Conservation (phyloP, 371 early-diverging fungal genomes). For the Polyrhizophydium stewartii region DNA sequence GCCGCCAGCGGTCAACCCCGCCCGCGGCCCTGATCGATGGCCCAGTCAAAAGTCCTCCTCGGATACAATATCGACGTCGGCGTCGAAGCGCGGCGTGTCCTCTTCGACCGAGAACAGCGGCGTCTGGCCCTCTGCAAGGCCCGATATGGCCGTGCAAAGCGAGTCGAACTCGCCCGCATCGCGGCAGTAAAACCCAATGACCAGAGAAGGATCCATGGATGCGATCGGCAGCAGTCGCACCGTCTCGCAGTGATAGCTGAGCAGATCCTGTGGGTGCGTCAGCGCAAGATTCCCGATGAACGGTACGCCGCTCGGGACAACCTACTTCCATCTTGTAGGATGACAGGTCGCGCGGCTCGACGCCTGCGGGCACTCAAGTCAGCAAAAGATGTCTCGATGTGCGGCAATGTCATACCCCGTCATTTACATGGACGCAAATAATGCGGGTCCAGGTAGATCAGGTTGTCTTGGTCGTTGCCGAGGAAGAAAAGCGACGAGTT, state of each 20-base stretch:
- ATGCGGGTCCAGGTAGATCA: conserved; percentile 95
- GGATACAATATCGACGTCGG: conserved; percentile 45
- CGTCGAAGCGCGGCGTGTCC: conserved; percentile 61
- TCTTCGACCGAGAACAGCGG: conserved; percentile 65
- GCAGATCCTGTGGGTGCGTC: conserved; percentile 49
- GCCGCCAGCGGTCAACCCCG: too few relatives aligned
- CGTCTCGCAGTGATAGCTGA: conserved; percentile 76
- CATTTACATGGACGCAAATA: conserved; percentile 68
- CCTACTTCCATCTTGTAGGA: background rate
- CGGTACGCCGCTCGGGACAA: conserved; percentile 27
- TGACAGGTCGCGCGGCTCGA: background rate
- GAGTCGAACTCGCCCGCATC: conserved; percentile 59
- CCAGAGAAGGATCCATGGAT: conserved; percentile 87
- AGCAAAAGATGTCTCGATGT: conserved; percentile 2
- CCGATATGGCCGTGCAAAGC: conserved; percentile 50
- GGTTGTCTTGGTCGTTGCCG: conserved; percentile 74
- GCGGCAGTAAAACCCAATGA: conserved; percentile 83
- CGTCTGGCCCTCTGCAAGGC: conserved; percentile 42
- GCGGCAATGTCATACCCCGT: background rate
- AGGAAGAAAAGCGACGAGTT: conserved; percentile 91
- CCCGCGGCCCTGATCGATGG: too few relatives aligned
- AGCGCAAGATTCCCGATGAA: conserved; percentile 11
- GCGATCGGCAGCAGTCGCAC: conserved; percentile 69
- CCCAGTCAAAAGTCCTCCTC: conserved; percentile 27
- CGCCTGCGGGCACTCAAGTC: background rate